Evolutionary conservation across 2,329 filamentous ascomycete species (phyloP).

Genomic region (Orbilia javanica): DNA sequence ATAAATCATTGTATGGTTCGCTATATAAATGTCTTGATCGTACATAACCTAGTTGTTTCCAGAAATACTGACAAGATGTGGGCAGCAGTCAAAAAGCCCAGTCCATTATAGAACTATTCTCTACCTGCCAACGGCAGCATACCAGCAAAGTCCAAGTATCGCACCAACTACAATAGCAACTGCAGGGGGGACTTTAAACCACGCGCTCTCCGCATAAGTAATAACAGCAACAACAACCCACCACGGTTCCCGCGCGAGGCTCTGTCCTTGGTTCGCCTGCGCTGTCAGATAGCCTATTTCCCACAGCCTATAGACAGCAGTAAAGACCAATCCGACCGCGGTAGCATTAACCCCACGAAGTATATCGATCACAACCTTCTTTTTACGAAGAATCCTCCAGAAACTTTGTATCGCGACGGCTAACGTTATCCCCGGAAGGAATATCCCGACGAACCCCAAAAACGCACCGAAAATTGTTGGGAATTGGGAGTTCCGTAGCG

Average conservation of each 20-base stretch:
- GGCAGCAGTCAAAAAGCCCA: no score
- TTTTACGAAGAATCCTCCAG: slow-evolving; percentile 69
- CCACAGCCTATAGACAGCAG: slow-evolving; percentile 74
- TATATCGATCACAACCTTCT: slow-evolving; percentile 68
- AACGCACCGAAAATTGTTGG: slow-evolving; percentile 68
- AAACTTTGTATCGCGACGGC: slow-evolving; percentile 71
- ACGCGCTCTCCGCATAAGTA: slow-evolving; percentile 45
- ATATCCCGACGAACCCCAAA: slow-evolving; percentile 70
- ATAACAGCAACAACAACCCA: slow-evolving; percentile 73
- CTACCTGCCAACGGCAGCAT: slow-evolving; percentile 17
- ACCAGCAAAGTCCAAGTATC: slow-evolving; percentile 41
- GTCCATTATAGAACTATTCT: no score
- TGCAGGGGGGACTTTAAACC: slow-evolving; percentile 39
- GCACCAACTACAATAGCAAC: slow-evolving; percentile 43
- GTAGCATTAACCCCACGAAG: slow-evolving; percentile 72
- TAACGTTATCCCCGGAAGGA: slow-evolving; percentile 68
- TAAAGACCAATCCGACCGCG: slow-evolving; percentile 74
- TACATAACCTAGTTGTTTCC: no score
- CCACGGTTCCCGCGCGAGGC: slow-evolving; percentile 72
- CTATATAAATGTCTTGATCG: no score
- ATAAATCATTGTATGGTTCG: no score
- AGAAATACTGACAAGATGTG: no score
- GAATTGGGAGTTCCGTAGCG: slow-evolving; percentile 61
- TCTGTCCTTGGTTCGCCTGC: slow-evolving; percentile 68
- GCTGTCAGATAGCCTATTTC: slow-evolving; percentile 73